These are phyloP conservation scores for Auricularia sp. DNA, from an alignment of 768 basidiomycete species.

Conservation along the genomic window DNA sequence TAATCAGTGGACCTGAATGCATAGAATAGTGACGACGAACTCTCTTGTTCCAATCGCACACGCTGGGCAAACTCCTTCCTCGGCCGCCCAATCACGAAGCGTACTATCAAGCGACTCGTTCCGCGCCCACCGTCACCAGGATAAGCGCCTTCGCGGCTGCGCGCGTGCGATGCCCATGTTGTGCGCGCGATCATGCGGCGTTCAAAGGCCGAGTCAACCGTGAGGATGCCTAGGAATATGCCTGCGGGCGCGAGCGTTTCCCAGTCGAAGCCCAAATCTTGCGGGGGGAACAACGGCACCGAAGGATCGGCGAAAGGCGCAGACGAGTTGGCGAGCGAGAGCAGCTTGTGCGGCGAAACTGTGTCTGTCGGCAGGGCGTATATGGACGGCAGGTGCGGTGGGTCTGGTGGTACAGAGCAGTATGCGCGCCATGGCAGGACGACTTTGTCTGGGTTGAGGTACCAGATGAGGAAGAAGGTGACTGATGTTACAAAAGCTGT, in stretches of 20 bases:
- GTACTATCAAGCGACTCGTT: conserved; percentile 74
- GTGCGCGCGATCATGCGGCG: conserved; percentile 79
- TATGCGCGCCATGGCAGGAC: conserved; percentile 91
- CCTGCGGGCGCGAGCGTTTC: conserved; percentile 63
- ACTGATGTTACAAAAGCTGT: conserved; percentile 72
- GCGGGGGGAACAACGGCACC: conserved; percentile 53
- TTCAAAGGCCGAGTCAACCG: conserved; percentile 74
- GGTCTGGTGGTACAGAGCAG: conserved; percentile 59
- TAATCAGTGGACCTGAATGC: not conserved
- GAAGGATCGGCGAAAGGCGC: conserved; percentile 14
- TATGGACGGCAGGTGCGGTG: conserved; percentile 33
- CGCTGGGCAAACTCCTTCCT: conserved; percentile 67
- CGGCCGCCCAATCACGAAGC: conserved; percentile 84
- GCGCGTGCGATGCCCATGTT: conserved; percentile 78
- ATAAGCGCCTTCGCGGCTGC: conserved; percentile 66
- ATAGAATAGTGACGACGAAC: conserved; percentile 36
- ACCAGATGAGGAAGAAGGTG: conserved; percentile 80
- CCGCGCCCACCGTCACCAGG: conserved; percentile 58
- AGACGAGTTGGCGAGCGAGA: conserved; percentile 22
- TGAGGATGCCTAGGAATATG: conserved; percentile 83
- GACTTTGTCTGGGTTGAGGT: conserved; percentile 92
- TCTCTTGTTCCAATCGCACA: conserved; percentile 81
- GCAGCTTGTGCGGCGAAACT: conserved; percentile 23
- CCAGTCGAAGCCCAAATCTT: conserved; percentile 42
- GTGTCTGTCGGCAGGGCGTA: conserved; percentile 26